Evolutionary conservation across 176 grass and related monocot genomes (phyloP), one percentile per base, ranked within the genome.

Genomic region (Oropetium thomaeum): DNA sequence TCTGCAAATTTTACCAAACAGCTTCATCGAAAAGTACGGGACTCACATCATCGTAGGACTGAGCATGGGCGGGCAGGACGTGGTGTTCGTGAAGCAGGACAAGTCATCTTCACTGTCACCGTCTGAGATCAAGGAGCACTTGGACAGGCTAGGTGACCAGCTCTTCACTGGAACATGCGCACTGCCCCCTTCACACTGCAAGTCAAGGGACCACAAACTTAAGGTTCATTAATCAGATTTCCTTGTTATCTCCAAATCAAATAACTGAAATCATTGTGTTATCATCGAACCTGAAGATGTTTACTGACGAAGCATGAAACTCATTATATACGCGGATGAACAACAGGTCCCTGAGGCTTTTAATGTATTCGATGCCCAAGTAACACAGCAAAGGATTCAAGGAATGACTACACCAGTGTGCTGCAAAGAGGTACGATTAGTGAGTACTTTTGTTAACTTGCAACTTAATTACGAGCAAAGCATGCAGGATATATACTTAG

Each of bases 41-140:
- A 98, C 95, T 5, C 95, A 98, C 20, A 54, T 98, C 68, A 13
- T 90, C 37, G 88, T 89, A 19, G 95, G 91, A 32, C 64, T 98
- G 52, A 89, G 91, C 75, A 60, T 98, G 62, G 95, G 95, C 74
- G 95, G 95, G 44, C 89, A 94, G 55, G 95, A 98, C 54, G 91
- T 94, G 71, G 84, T 98, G 62, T 88, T 90, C 68, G 89, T 98
- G 75, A 98, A 82, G 75, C 96, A 98, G 74, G 82, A 94, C 51
- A 89, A 73, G 14, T 86, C 87, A 19, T 98, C 96, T 33, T 47
- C 10, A 40, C 11, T 98, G 23, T 73, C 96, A 13, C 84, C 79
- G 48, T 86, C 83, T 17, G 82, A 90, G 54, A 91, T 98, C 67
- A 94, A 95, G 41, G 79, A 88, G 40, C 84, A 98, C 52, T 80